A percentile compares a stretch with the other conserved stretches of the same genome.
Evolutionary conservation across 2,329 filamentous ascomycete genomes (phyloP).

Genomic region (Ilyonectria sp.): DNA sequence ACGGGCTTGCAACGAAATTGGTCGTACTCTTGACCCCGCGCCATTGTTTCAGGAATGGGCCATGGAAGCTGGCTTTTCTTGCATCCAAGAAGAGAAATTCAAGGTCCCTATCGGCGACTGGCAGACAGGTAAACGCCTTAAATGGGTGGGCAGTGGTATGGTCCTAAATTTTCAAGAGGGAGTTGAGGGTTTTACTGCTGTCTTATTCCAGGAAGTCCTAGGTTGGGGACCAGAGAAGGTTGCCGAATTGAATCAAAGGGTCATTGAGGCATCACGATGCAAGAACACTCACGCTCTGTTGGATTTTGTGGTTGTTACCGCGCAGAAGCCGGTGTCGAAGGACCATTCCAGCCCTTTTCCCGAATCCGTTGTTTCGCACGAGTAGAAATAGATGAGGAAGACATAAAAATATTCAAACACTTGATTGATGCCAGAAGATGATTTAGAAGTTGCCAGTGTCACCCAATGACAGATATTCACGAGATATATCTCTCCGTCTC

Average conservation of each 20-base stretch:
- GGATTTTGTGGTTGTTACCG: slow-evolving; percentile 50
- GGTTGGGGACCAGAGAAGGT: slow-evolving; percentile 60
- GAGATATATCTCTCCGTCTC: too few species aligned
- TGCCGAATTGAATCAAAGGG: slow-evolving; percentile 53
- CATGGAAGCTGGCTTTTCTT: slow-evolving; percentile 54
- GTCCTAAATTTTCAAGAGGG: slow-evolving; percentile 55
- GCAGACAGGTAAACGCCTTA: slow-evolving; percentile 5
- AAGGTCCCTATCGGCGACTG: slow-evolving; percentile 50
- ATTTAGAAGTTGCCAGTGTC: too few species aligned
- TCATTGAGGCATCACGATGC: slow-evolving; percentile 44
- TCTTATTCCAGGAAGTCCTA: slow-evolving; percentile 55
- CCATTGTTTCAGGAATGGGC: slow-evolving; percentile 49
- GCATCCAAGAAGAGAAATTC: slow-evolving; percentile 51
- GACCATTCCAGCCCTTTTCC: too few species aligned
- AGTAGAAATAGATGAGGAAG: too few species aligned
- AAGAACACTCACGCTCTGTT: slow-evolving; percentile 50
- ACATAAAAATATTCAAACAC: too few species aligned
- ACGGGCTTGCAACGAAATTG: slow-evolving; percentile 47
- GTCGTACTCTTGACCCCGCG: slow-evolving; percentile 50
- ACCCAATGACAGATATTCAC: too few species aligned
- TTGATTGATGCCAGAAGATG: too few species aligned
- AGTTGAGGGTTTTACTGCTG: slow-evolving; percentile 56
- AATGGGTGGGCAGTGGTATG: slow-evolving; percentile 48
- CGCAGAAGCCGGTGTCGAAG: slow-evolving; percentile 42
- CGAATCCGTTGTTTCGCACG: too few species aligned